Conservation (phyloP, 192 early-diverging fungal species). For the Linnemannia zychae region DNA sequence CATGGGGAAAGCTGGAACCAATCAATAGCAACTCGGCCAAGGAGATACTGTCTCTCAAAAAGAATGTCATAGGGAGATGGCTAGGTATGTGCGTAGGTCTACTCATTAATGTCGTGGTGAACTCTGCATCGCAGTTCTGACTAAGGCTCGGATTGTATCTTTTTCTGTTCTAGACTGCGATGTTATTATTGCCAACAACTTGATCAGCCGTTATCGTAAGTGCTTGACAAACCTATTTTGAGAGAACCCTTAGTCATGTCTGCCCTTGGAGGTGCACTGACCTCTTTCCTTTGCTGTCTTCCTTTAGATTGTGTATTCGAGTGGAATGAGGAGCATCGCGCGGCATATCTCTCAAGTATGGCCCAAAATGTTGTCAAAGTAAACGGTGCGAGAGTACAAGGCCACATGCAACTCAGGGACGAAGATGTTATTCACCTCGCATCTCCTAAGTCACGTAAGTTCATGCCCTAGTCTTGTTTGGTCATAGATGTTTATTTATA, state of each 20-base stretch:
- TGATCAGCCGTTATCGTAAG: slow-evolving; percentile 19
- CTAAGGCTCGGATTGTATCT: background rate
- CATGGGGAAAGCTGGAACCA: background rate
- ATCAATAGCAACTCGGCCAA: background rate
- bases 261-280: background rate
- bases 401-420: background rate
- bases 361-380: background rate
- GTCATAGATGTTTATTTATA: background rate
- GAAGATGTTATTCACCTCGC: background rate
- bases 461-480: background rate
- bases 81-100: background rate
- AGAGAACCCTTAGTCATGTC: background rate
- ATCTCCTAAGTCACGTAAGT: background rate
- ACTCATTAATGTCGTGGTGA: too few species aligned
- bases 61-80: background rate
- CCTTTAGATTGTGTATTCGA: slow-evolving; percentile 10
- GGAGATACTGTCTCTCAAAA: background rate
- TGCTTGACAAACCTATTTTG: background rate
- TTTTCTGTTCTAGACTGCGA: background rate
- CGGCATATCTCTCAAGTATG: background rate
- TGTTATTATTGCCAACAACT: background rate
- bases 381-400: slow-evolving; percentile 10
- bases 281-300: background rate
- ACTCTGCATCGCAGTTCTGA: background rate
- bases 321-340: background rate